Evolutionary conservation across 2,329 filamentous ascomycete genomes (phyloP), one percentile per base, ranked within the genome.

Genomic region (Aspergillus fructus): DNA sequence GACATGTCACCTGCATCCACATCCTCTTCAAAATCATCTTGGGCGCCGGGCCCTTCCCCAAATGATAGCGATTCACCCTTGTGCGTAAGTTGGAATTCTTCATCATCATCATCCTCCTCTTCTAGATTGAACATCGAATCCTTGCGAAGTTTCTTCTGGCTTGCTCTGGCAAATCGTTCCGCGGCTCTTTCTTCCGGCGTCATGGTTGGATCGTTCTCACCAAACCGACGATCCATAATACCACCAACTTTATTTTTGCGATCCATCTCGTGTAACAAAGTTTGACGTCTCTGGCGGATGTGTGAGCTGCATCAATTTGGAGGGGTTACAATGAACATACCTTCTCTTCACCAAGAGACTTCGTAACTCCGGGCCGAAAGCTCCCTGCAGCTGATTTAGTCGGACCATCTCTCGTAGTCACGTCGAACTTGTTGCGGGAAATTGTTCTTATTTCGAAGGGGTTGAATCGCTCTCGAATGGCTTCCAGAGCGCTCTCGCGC

Each of bases 381-480:
- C 88, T 81, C 61, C 88, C 74, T 24, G 81, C 78, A 27, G 78
- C 78, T 30, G 76, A 76, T 12, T 78, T 75, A 5, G 84, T 81
- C 27, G 62, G 63, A 0, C 62, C 65, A 57, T 84, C 84, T 62
- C 84, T 85, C 53, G 83, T 93, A 0, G 90, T 92, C 45, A 93
- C 88, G 43, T 93, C 87, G 63, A 96, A 96, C 69, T 97, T 97
- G 56, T 87, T 87, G 0, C 88, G 89, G 1, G 87, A 82, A 41
- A 89, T 86, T 58, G 89, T 86, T 76, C 96, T 96, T 72, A 96
- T 85, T 71, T 99, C 94, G 76, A 99, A 99, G 0, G 94, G 94
- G 73, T 99, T 99, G 84, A 97, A 97, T 65, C 93, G 89, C 69
- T 97, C 93, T 70, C 94, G 89, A 72, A 99, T 97, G 56, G 85